Evolutionary conservation across 257 asterid genomes (phyloP).

Genomic region (Nicotiana obtusifolia): DNA sequence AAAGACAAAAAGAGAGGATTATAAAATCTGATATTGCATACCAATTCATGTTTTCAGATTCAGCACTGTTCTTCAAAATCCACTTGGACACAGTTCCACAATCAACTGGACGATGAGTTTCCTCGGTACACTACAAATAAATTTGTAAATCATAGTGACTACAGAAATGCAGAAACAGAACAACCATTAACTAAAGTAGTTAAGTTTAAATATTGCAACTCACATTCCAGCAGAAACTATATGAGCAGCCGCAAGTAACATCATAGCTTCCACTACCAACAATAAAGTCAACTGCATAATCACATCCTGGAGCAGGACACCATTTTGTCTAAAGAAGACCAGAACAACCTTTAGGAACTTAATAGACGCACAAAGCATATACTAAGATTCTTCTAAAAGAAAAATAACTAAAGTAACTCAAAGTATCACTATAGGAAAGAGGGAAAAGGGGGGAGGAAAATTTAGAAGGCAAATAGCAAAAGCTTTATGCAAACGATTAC

Average conservation of each 20-base stretch:
- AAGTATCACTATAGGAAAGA: neutral
- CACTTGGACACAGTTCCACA: conserved; percentile 53
- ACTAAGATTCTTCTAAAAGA: conserved; percentile 1
- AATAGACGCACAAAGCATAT: neutral
- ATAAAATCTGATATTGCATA: conserved; percentile 9
- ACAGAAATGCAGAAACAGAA: conserved; percentile 13
- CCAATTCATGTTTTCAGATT: conserved; percentile 59
- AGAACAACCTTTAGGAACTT: conserved; percentile 8
- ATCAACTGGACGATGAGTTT: conserved; percentile 57
- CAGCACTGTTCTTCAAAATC: conserved; percentile 50
- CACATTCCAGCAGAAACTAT: conserved; percentile 92
- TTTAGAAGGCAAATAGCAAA: conserved; percentile 4
- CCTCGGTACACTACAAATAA: conserved; percentile 42
- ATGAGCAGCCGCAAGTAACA: conserved; percentile 71
- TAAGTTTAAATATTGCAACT: conserved; percentile 25
- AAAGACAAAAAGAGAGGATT: neutral
- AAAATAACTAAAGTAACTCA: neutral
- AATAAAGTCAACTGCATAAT: conserved; percentile 73
- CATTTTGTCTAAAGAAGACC: conserved; percentile 59
- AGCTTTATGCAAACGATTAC: conserved; percentile 32
- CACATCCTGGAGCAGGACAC: conserved; percentile 99
- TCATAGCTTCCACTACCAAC: conserved; percentile 87
- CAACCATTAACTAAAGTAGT: neutral
- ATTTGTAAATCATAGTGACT: neutral
- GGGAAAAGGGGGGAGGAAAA: neutral